Evolutionary conservation across 371 early-diverging fungal genomes (phyloP).

Genomic region (Batrachochytrium dendrobatidis): DNA sequence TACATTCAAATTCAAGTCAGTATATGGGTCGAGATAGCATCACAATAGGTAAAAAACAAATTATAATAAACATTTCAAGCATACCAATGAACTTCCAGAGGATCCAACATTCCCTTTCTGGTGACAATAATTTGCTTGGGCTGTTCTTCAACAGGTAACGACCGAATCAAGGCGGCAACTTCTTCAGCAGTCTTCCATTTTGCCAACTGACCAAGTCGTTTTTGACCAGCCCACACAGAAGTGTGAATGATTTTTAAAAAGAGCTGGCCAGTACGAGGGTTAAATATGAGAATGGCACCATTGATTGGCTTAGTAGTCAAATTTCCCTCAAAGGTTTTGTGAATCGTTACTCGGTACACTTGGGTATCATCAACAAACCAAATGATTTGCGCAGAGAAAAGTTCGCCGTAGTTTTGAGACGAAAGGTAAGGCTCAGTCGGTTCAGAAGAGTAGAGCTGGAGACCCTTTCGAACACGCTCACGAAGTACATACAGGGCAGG

Average conservation of each 20-base stretch:
- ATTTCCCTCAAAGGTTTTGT: conserved; percentile 98
- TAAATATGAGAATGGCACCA: conserved; percentile 97
- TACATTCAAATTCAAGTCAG: too few species aligned
- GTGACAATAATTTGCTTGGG: conserved; percentile 98
- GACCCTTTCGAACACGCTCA: conserved; percentile 97
- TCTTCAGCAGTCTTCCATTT: conserved; percentile 99
- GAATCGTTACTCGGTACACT: conserved; percentile 98
- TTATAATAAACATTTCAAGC: not conserved
- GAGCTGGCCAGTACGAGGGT: conserved; percentile 96
- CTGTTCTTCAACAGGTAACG: conserved; percentile 96
- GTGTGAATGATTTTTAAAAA: conserved; percentile 99
- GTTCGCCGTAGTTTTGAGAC: conserved; percentile 87
- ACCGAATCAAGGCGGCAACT: conserved; percentile 97
- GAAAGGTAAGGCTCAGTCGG: conserved; percentile 97
- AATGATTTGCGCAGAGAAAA: conserved; percentile 95
- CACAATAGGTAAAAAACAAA: too few species aligned
- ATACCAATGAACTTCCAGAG: conserved; percentile 90
- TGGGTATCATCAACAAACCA: conserved; percentile 99
- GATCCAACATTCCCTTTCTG: conserved; percentile 98
- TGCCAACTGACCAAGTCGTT: conserved; percentile 95
- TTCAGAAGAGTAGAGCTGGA: conserved; percentile 96
- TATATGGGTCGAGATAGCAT: too few species aligned
- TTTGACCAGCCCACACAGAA: conserved; percentile 98
- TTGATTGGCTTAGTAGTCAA: conserved; percentile 97
- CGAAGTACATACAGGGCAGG: conserved; percentile 95